Conservation (phyloP, 108 stramenopile species). For the Cylindrotheca fusiformis region DNA sequence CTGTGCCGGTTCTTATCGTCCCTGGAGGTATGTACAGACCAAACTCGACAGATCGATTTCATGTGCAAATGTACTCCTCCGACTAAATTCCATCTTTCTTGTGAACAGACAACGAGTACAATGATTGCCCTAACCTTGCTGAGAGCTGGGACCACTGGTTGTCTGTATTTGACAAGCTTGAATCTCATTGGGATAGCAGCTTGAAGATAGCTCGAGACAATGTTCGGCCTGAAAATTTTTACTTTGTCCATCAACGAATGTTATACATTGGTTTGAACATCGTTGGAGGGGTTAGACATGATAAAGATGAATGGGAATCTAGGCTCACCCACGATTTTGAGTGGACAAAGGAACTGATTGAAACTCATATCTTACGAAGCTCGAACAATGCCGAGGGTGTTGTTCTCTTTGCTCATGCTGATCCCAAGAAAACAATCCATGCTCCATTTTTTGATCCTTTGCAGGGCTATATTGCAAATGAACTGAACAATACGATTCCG, state of each 20-base stretch:
- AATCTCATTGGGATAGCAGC: conserved; percentile 26
- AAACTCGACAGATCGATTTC: too few relatives aligned
- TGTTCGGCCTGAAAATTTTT: conserved; percentile 24
- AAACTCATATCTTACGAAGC: neutral
- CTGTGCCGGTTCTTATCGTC: conserved; percentile 38
- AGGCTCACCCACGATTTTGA: conserved; percentile 18
- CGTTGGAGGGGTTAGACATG: conserved; percentile 23
- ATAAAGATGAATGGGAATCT: conserved; percentile 15
- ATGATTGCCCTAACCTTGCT: conserved; percentile 37
- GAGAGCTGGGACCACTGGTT: conserved; percentile 24
- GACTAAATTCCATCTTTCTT: neutral
- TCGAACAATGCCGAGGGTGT: conserved; percentile 4
- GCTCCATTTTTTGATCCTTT: conserved; percentile 27
- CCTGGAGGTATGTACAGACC: conserved; percentile 27
- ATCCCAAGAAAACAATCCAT: conserved; percentile 14
- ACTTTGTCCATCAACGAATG: conserved; percentile 30
- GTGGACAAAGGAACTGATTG: conserved; percentile 24
- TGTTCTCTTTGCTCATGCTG: conserved; percentile 36
- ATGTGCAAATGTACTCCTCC: neutral
- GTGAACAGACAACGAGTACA: conserved; percentile 38
- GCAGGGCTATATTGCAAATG: conserved; percentile 5
- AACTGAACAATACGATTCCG: conserved; percentile 18
- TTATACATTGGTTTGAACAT: conserved; percentile 38
- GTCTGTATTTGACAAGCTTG: conserved; percentile 19
- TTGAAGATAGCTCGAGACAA: conserved; percentile 20